Conservation (phyloP, 495 filamentous ascomycete species). For the Penicillium taxi region DNA sequence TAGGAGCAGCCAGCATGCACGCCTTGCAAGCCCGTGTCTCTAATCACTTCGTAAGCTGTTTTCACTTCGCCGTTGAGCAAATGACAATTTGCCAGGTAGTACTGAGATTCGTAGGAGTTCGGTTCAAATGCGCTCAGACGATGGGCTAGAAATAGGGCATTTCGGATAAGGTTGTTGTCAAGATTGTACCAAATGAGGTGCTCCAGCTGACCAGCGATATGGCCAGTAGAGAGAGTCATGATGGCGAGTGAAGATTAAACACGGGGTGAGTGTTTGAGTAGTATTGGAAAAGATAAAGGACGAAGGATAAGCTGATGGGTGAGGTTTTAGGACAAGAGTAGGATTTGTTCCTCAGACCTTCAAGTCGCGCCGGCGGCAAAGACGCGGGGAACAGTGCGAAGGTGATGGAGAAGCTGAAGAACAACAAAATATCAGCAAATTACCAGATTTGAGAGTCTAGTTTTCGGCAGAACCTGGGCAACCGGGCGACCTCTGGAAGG, state of each 20-base stretch:
- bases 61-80: slow-evolving; percentile 71
- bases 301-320: neutral
- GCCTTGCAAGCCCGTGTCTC: slow-evolving; percentile 52
- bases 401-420: no score
- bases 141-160: slow-evolving; percentile 86
- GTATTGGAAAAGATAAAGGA: neutral
- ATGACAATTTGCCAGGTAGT: slow-evolving; percentile 77
- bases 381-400: no score
- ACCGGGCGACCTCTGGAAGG: no score
- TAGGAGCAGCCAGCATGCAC: slow-evolving; percentile 81
- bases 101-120: slow-evolving; percentile 66
- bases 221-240: slow-evolving; percentile 64
- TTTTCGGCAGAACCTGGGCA: no score
- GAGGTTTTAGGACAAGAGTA: no score
- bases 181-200: slow-evolving; percentile 87
- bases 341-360: no score
- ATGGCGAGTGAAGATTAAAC: slow-evolving; percentile 24
- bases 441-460: no score
- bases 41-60: slow-evolving; percentile 64
- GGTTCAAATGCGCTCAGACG: slow-evolving; percentile 77
- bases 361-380: no score
- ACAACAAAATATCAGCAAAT: no score
- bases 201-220: slow-evolving; percentile 66
- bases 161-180: slow-evolving; percentile 79
- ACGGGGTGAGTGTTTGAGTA: no score